These are phyloP conservation scores for Bromus sterilis DNA, from an alignment of 176 grass and related monocot species.

Conservation along the genomic window DNA sequence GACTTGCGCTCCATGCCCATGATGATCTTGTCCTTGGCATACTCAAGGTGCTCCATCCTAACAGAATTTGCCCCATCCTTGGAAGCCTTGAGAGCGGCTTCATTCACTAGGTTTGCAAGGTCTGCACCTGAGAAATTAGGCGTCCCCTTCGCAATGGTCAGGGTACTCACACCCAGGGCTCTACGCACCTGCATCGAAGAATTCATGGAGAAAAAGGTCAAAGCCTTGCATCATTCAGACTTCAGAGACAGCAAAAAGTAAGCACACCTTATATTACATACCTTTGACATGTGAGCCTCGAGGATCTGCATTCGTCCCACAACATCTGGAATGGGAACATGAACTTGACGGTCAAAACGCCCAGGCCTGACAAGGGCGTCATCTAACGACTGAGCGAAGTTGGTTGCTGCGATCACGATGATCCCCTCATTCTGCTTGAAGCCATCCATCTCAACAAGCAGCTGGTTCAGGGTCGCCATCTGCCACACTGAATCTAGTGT, in stretches of 20 bases:
- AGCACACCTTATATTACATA: background rate
- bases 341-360: slow-evolving; percentile 74
- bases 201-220: background rate
- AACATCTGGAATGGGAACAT: slow-evolving; percentile 72
- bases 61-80: background rate
- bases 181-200: background rate
- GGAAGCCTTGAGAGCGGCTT: background rate
- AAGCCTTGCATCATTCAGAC: background rate
- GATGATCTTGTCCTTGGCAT: background rate
- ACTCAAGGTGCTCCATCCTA: background rate
- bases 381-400: slow-evolving; percentile 72
- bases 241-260: background rate
- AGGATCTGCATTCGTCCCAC: slow-evolving; percentile 74
- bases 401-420: slow-evolving; percentile 82
- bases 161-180: background rate
- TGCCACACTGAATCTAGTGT: slow-evolving; percentile 14
- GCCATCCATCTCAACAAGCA: slow-evolving; percentile 89
- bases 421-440: slow-evolving; percentile 90
- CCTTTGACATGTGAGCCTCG: slow-evolving; percentile 80
- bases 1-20: background rate
- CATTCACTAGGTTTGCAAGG: background rate
- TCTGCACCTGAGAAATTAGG: background rate
- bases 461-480: slow-evolving; percentile 60
- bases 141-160: background rate
- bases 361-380: slow-evolving; percentile 80